Conservation (phyloP, 441 rosid genomes). For the Sinapis alba region DNA sequence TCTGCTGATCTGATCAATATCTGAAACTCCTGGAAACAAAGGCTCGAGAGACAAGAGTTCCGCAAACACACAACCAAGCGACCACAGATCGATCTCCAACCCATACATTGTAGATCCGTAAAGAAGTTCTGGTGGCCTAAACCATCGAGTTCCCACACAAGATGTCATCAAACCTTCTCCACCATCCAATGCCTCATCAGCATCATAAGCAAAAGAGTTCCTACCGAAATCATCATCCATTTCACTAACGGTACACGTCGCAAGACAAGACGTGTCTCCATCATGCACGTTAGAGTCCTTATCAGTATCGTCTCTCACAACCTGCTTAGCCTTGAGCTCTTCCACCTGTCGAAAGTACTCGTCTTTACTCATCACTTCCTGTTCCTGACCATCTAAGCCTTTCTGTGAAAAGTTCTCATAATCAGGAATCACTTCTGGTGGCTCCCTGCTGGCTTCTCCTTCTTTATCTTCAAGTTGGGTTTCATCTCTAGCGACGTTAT, state of each 20-base stretch:
- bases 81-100: constrained; percentile 83
- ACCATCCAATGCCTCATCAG: constrained; percentile 55
- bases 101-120: constrained; percentile 85
- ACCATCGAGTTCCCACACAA: constrained; percentile 95
- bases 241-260: constrained; percentile 76
- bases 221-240: constrained; percentile 60
- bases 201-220: constrained; percentile 60
- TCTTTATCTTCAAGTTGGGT: constrained; percentile 38
- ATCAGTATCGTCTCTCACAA: constrained; percentile 50
- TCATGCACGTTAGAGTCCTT: constrained; percentile 65
- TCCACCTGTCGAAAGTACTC: constrained; percentile 57
- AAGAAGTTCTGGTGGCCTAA: constrained; percentile 88
- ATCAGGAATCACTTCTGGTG: constrained; percentile 44
- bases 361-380: constrained; percentile 44
- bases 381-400: constrained; percentile 42
- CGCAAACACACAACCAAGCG: constrained; percentile 85
- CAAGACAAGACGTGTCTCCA: constrained; percentile 78
- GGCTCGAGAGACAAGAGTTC: constrained; percentile 81
- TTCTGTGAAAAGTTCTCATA: constrained; percentile 35
- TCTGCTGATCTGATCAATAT: constrained; percentile 84
- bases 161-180: constrained; percentile 69
- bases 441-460: constrained; percentile 41
- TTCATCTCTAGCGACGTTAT: constrained; percentile 47
- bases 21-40: constrained; percentile 85
- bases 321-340: constrained; percentile 57